Evolutionary conservation across 768 basidiomycete genomes (phyloP).

Genomic region (Amanita phalloides): DNA sequence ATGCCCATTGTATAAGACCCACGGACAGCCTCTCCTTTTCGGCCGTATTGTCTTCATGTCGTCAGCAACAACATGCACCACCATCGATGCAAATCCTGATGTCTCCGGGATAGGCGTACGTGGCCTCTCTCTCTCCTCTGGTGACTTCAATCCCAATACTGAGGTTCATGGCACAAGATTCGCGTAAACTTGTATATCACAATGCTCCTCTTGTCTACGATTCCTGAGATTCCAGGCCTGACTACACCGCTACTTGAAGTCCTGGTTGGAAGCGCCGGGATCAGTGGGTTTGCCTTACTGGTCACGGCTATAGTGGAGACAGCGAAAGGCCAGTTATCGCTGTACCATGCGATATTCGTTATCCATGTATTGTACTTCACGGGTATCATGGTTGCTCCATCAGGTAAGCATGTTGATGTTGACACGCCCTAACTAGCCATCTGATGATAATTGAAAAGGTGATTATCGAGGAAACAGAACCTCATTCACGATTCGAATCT

Average conservation of each 20-base stretch:
- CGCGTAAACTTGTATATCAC: slow-evolving; percentile 10
- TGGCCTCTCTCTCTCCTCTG: background rate
- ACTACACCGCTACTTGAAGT: slow-evolving; percentile 7
- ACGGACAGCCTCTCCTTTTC: background rate
- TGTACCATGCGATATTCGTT: slow-evolving; percentile 11
- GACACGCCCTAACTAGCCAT: background rate
- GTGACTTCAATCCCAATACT: background rate
- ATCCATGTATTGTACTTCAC: slow-evolving; percentile 10
- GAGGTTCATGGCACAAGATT: background rate
- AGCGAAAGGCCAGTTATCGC: slow-evolving; percentile 6
- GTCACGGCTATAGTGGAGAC: slow-evolving; percentile 9
- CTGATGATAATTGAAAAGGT: background rate
- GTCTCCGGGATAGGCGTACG: slow-evolving; percentile 7
- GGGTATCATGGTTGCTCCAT: slow-evolving; percentile 6
- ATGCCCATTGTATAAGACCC: background rate
- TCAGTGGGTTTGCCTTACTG: slow-evolving; percentile 8
- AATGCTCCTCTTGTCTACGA: slow-evolving; percentile 7
- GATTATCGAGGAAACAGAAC: background rate
- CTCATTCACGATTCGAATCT: background rate
- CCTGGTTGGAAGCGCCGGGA: slow-evolving; percentile 6
- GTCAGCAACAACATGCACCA: background rate
- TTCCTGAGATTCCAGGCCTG: slow-evolving; percentile 3
- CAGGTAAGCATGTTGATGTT: slow-evolving; percentile 1
- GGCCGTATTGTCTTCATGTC: background rate
- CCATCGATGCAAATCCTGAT: slow-evolving; percentile 1